phyloP scores from a whole-genome alignment of 257 asterid genomes.

The Thymus mandschuricus region DNA sequence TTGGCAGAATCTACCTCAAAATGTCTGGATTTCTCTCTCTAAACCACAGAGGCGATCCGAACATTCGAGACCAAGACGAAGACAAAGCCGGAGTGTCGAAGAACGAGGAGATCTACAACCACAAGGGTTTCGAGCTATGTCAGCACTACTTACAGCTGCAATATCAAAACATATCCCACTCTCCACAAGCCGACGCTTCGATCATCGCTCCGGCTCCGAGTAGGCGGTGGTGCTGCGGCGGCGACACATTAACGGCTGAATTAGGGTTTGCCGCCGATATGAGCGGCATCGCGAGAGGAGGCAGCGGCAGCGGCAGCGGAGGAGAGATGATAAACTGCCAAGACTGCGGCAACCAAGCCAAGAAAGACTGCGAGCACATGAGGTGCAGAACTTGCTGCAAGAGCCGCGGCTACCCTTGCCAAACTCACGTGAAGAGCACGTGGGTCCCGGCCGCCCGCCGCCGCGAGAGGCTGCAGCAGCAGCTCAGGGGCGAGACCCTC shows the following conservation, averaged over 20 bases:
- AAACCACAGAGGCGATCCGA: constrained; percentile 38
- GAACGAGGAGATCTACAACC: constrained; percentile 68
- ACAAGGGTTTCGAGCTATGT: constrained; percentile 85
- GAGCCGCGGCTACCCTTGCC: constrained; percentile 64
- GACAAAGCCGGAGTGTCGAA: constrained; percentile 40
- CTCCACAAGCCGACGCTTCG: constrained; percentile 40
- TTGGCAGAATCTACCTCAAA: constrained; percentile 37
- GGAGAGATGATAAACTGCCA: constrained; percentile 52
- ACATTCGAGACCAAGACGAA: constrained; percentile 34
- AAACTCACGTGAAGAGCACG: constrained; percentile 67
- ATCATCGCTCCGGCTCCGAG: constrained; percentile 31
- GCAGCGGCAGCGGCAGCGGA: constrained; percentile 19
- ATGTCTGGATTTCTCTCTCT: constrained; percentile 86
- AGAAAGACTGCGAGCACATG: constrained; percentile 64
- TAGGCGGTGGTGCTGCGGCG: background rate
- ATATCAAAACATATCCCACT: constrained; percentile 42
- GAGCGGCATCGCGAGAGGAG: constrained; percentile 24
- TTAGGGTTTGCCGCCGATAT: constrained; percentile 36
- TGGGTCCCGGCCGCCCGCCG: constrained; percentile 71
- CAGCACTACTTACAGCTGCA: constrained; percentile 54
- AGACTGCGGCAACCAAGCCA: constrained; percentile 78
- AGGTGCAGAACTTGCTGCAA: constrained; percentile 71
- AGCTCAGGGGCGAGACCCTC: constrained; percentile 16
- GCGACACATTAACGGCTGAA: background rate
- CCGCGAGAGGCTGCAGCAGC: constrained; percentile 55